Percentiles rank a stretch among this genome's conserved stretches.
phyloP scores from a whole-genome alignment of 108 stramenopile genomes.

The Discostella pseudostelligera region DNA sequence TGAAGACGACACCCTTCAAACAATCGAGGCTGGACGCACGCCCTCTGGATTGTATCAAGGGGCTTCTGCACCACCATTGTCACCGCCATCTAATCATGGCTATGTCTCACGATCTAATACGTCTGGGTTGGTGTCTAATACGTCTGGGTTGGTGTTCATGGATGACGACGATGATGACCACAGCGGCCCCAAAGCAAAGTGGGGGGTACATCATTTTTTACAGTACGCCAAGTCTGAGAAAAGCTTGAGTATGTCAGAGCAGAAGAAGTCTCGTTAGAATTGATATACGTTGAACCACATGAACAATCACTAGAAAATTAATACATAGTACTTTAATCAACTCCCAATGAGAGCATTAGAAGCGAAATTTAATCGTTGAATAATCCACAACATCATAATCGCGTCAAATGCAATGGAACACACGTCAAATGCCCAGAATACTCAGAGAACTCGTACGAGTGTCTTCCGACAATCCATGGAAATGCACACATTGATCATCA shows the following conservation, averaged over 20 bases:
- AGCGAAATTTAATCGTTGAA: no score
- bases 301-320: not conserved
- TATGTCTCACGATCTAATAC: not conserved
- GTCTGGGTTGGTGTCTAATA: slow-evolving; percentile 2
- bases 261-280: slow-evolving; percentile 20
- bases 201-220: slow-evolving; percentile 39
- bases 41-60: slow-evolving; percentile 19
- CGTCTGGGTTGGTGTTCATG: not conserved
- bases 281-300: not conserved
- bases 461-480: no score
- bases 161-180: slow-evolving; percentile 23
- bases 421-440: no score
- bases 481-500: no score
- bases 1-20: slow-evolving; percentile 8
- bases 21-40: slow-evolving; percentile 6
- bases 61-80: slow-evolving; percentile 41
- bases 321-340: no score
- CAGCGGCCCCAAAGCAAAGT: slow-evolving; percentile 23
- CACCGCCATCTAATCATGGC: slow-evolving; percentile 17
- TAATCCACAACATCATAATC: no score
- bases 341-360: no score
- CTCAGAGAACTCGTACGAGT: no score
- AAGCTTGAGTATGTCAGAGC: slow-evolving; percentile 6
- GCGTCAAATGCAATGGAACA: not conserved
- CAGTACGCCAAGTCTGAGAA: slow-evolving; percentile 37